Percentiles rank a stretch among this genome's conserved stretches.
These are phyloP conservation scores for Polyporus arcularius DNA, from an alignment of 768 basidiomycete genomes.

Conservation along the genomic window DNA sequence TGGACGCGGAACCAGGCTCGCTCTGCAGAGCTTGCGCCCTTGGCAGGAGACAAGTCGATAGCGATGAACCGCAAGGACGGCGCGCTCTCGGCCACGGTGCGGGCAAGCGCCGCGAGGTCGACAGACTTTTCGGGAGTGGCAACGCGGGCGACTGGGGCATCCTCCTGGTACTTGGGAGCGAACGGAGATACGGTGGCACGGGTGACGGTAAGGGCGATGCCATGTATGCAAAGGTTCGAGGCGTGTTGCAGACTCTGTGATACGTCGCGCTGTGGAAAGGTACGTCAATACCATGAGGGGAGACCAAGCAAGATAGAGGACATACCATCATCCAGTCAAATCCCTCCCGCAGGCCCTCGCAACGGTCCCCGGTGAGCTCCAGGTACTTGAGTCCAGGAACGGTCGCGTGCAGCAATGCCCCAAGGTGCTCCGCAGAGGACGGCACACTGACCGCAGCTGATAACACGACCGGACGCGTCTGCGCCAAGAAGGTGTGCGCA, in stretches of 20 bases:
- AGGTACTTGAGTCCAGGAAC: conserved; percentile 14
- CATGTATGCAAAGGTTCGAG: neutral
- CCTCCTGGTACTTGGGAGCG: neutral
- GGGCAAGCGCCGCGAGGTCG: conserved; percentile 11
- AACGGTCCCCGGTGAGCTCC: conserved; percentile 17
- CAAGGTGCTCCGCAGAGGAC: conserved; percentile 10
- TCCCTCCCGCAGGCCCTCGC: conserved; percentile 9
- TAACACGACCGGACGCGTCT: conserved; percentile 17
- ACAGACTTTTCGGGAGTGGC: neutral
- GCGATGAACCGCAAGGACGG: conserved; percentile 7
- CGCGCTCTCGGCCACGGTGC: conserved; percentile 1
- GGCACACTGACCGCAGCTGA: conserved; percentile 6
- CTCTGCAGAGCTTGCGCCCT: neutral
- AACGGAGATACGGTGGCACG: conserved; percentile 4
- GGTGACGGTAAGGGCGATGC: conserved; percentile 12
- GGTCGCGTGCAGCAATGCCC: conserved; percentile 7
- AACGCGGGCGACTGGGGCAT: neutral
- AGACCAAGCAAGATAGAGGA: neutral
- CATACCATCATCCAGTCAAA: conserved; percentile 20
- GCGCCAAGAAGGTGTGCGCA: conserved; percentile 16
- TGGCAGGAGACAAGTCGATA: conserved; percentile 8
- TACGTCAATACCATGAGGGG: neutral
- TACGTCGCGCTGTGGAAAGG: neutral
- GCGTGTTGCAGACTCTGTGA: conserved; percentile 1
- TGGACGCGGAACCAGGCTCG: conserved; percentile 5